Percentiles rank a stretch among this genome's conserved stretches.
Conservation (phyloP, 441 rosid genomes). For the Populus hybrid region DNA sequence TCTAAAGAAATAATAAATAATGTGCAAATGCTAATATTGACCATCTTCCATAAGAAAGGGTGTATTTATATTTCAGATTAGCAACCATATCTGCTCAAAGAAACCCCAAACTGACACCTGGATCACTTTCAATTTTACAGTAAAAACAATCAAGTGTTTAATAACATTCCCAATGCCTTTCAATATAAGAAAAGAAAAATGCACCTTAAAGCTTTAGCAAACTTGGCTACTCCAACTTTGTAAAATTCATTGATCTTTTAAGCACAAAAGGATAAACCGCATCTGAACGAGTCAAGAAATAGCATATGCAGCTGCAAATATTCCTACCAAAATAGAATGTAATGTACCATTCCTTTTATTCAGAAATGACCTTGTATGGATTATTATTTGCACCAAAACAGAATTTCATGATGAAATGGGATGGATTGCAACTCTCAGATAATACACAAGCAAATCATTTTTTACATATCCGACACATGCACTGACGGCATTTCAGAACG, state of each 20-base stretch:
- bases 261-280: neutral
- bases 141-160: neutral
- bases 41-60: slow-evolving; percentile 11
- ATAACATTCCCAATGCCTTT: neutral
- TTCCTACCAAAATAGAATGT: neutral
- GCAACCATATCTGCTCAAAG: neutral
- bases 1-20: neutral
- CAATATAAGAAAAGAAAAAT: neutral
- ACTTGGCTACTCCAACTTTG: neutral
- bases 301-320: neutral
- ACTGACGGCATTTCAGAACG: too few relatives aligned
- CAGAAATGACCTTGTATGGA: neutral
- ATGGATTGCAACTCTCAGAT: neutral
- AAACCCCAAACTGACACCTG: neutral
- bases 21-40: too few relatives aligned
- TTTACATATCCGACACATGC: too few relatives aligned
- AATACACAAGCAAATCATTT: neutral
- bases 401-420: neutral
- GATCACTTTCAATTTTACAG: neutral
- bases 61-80: neutral
- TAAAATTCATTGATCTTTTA: neutral
- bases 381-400: neutral
- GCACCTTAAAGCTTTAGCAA: neutral
- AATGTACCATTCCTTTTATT: neutral
- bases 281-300: neutral